Base-by-base conservation (phyloP, 352 stramenopile genomes). In the Pythium scleroteichum region DNA sequence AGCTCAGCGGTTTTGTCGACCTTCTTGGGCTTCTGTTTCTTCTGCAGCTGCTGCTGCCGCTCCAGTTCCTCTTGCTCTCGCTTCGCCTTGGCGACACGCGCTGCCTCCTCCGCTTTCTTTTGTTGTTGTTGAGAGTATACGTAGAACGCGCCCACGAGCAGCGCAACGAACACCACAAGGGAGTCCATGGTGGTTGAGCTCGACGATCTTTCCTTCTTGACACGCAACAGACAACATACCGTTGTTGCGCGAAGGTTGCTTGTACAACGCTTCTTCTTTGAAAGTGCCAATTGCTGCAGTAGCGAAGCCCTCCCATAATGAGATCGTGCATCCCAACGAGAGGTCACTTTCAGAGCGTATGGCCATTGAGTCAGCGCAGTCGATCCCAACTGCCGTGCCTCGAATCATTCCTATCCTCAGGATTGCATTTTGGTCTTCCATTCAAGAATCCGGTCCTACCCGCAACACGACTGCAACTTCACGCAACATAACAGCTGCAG, bases 1-100 rank as follows among this genome's bases (percentile, higher is more conserved):
- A 90, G 66, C 57, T 90, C 72, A 12, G 83, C 83, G 2, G 78
- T 88, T 54, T 88, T 65, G 46, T 92, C 83, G 32, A 92, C 75
- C 46, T 86, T 87, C 47, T 90, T 92, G 40, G 47, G 27, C 58
- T 90, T 90, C 33, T 71, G 54, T 49, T 88, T 86, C 71, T 92
- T 90, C 42, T 53, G 62, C 22, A 64, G 57, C 48, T 69, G 71
- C 5, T 73, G 67, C 26, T 77, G 72, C 23, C 84, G 73, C 52
- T 86, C 69, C 16, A 71, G 68, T 19, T 79, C 76, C 32, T 82
- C 49, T 24, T 54, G 59, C 23, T 60, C 64, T 24, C 76, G 73
- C 49, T 87, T 81, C 49, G 73, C 82, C 58, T 84, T 68, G 51
- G 78, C 78, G 14, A 85, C 42, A 33, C 71, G 57, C 64, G 70